Evolutionary conservation across 805 yeast genomes (phyloP), one percentile per base, ranked within the genome.

Genomic region (Candida golubevii): DNA sequence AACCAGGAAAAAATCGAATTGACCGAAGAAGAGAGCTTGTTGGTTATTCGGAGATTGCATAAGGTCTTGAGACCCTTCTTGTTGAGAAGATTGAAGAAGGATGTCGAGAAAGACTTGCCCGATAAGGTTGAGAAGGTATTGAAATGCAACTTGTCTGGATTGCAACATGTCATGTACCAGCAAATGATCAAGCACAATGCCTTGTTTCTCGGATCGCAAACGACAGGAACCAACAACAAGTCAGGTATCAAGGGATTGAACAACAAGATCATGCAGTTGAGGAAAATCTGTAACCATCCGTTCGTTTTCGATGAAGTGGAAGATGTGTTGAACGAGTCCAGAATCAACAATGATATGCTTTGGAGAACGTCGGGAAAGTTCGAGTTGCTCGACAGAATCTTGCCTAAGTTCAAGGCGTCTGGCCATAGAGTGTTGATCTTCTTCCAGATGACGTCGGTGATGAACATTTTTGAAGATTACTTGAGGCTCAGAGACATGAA

Each of bases 381-480:
- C 60, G 95, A 87, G 59, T 65, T 87, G 41, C 67, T 87, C 50
- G 91, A 85, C 61, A 69, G 90, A 49, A 73, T 86, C 12, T 69
- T 86, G 56, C 89, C 91, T 10, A 86, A 86, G 60, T 81, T 83
- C 59, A 79, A 82, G 53, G 83, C 78, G 0, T 69, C 83, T 6
- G 89, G 89, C 2, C 95, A 86, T 59, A 74, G 90, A 60, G 88
- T 85, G 4, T 73, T 86, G 63, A 82, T 86, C 63, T 86, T 86
- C 58, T 86, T 86, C 70, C 95, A 86, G 66, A 86, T 86, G 95
- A 86, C 95, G 0, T 88, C 84, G 59, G 87, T 86, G 43, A 86
- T 86, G 95, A 88, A 85, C 60, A 86, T 86, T 35, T 85, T 86
- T 89, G 95, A 86, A 63, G 95, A 86, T 63, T 86, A 78, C 61